Evolutionary conservation across 176 grass and related monocot species (phyloP).

Genomic region (Chloris gayana): DNA sequence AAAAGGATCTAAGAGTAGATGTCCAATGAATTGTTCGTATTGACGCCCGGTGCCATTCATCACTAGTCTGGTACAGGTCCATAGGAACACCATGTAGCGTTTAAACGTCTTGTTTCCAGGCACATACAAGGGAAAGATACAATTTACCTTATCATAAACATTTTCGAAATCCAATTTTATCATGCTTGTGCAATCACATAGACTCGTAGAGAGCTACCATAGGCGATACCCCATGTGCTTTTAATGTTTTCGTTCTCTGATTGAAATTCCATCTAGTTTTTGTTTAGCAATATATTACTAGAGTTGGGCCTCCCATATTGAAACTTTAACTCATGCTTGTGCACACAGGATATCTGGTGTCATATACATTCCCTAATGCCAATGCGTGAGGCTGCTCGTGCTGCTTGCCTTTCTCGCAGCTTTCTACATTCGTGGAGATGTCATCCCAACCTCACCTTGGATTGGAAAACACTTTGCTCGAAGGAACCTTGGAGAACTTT

Average conservation of each 20-base stretch:
- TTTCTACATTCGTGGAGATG: conserved; percentile 1
- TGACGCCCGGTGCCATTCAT: too few species aligned
- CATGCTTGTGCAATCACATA: neutral
- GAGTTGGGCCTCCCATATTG: neutral
- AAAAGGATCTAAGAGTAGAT: too few species aligned
- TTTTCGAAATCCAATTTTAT: too few species aligned
- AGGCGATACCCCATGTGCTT: neutral
- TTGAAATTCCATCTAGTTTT: neutral
- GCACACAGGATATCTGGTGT: neutral
- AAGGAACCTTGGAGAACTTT: neutral
- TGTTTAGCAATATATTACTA: too few species aligned
- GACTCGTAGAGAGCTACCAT: too few species aligned
- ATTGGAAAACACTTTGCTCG: neutral
- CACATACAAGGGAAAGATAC: too few species aligned
- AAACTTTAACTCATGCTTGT: neutral
- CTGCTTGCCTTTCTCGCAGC: conserved; percentile 1
- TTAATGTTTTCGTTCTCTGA: neutral
- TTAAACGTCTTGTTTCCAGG: too few species aligned
- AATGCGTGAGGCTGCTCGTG: conserved; percentile 9
- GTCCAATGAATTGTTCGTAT: too few species aligned
- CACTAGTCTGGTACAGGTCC: too few species aligned
- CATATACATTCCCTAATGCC: conserved; percentile 24
- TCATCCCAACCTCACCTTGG: conserved; percentile 1
- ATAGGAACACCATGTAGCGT: too few species aligned
- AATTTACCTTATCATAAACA: too few species aligned